phyloP scores from a whole-genome alignment of 148 eudicot species.

The Fagopyrum homotropicum region DNA sequence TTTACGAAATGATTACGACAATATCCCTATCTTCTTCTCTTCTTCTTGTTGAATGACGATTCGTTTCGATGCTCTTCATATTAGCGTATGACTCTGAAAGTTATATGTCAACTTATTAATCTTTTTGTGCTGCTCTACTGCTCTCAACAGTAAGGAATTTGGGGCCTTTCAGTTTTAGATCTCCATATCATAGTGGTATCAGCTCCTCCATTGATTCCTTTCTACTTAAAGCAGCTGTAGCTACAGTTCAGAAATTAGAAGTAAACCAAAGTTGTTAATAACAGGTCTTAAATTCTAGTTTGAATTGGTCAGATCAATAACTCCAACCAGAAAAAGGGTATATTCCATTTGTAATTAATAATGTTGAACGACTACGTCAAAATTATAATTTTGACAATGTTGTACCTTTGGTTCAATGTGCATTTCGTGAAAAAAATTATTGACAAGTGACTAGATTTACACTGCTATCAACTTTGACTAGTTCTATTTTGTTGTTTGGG shows the following conservation, averaged over 20 bases:
- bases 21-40: too few relatives aligned
- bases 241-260: background rate
- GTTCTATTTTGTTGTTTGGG: background rate
- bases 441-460: too few relatives aligned
- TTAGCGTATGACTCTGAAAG: too few relatives aligned
- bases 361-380: background rate
- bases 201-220: background rate
- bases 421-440: background rate
- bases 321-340: background rate
- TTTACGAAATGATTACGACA: too few relatives aligned
- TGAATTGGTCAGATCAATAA: slow-evolving; percentile 5
- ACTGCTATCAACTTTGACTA: background rate
- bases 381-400: background rate
- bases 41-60: too few relatives aligned
- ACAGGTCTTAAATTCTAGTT: background rate
- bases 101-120: too few relatives aligned
- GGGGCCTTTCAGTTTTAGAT: too few relatives aligned
- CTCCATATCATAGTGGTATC: too few relatives aligned
- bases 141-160: too few relatives aligned
- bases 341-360: background rate
- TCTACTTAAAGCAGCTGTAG: background rate
- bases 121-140: too few relatives aligned
- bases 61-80: too few relatives aligned
- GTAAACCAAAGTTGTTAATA: background rate
- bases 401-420: background rate